Base-by-base conservation (phyloP, 1,139 yeast species). In the Komagataea norvegica region DNA sequence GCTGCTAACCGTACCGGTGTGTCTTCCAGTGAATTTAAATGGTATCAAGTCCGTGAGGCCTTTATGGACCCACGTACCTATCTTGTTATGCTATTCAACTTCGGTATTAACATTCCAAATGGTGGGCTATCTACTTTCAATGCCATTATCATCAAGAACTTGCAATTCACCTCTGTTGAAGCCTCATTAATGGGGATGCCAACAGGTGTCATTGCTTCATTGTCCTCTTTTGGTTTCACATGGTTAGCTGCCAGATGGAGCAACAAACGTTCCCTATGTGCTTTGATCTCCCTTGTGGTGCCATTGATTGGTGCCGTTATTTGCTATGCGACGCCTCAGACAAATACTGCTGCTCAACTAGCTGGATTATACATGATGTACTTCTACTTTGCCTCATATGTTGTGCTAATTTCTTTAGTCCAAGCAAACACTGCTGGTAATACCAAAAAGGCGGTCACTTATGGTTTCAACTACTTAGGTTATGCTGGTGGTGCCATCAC, bases 401-500 rank as follows among this genome's bases (percentile, higher is more conserved):
- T 74, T 28, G 73, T 75, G 45, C 49, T 68, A 16, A 61, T 75
- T 45, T 62, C 75, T 16, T 58, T 65, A 38, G 62, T 77, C 30
- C 63, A 77, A 16, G 69, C 77, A 4, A 77, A 78, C 48, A 66
- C 70, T 16, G 79, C 79, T 8, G 84, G 84, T 14, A 75, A 74
- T 42, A 76, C 84, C 25, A 78, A 77, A 56, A 43, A 41, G 18
- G 36, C 44, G 1, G 44, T 41, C 15, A 38, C 43, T 4, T 41
- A 76, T 72, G 54, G 60, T 62, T 36, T 67, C 74, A 29, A 66
- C 67, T 30, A 72, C 58, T 52, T 75, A 36, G 64, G 77, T 4
- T 77, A 74, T 56, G 75, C 81, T 48, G 74, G 70, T 25, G 84
- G 84, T 24, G 77, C 76, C 49, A 61, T 74, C 37, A 59, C 70